phyloP scores from a whole-genome alignment of 2,329 filamentous ascomycete genomes.

The Helotiales sp. region DNA sequence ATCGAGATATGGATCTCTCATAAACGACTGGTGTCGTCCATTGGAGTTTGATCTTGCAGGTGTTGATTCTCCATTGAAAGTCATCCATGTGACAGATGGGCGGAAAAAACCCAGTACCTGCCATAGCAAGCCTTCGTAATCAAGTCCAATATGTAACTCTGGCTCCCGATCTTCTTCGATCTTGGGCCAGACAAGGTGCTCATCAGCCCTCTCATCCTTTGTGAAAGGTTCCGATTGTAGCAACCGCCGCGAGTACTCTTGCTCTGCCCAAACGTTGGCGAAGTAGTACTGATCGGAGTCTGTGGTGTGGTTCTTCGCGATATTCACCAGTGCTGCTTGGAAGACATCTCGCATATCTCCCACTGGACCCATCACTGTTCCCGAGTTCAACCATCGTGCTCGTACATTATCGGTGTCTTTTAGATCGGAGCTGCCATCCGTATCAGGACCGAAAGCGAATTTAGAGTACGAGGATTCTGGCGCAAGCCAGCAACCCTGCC shows the following conservation, averaged over 20 bases:
- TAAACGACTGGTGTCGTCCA: background rate
- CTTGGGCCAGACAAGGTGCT: background rate
- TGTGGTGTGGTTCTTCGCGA: background rate
- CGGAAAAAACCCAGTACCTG: background rate
- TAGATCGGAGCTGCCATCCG: background rate
- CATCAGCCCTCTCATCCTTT: background rate
- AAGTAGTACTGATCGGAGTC: conserved; percentile 1
- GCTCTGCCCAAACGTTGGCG: background rate
- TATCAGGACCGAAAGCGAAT: background rate
- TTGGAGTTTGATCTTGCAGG: background rate
- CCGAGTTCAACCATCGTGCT: background rate
- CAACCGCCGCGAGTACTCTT: background rate
- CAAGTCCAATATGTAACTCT: background rate
- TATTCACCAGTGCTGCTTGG: background rate
- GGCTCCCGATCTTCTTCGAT: background rate
- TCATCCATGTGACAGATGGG: background rate
- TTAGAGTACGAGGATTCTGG: background rate
- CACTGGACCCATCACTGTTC: conserved; percentile 5
- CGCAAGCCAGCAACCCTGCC: background rate
- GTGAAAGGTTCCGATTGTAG: background rate
- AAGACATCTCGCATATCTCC: conserved; percentile 1
- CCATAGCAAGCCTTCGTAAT: background rate
- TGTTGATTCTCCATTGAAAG: background rate
- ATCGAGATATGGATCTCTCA: background rate
- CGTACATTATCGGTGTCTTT: background rate